Evolutionary conservation across 2,329 filamentous ascomycete genomes (phyloP), one percentile per base, ranked within the genome.

Genomic region (Talaromyces sp.): DNA sequence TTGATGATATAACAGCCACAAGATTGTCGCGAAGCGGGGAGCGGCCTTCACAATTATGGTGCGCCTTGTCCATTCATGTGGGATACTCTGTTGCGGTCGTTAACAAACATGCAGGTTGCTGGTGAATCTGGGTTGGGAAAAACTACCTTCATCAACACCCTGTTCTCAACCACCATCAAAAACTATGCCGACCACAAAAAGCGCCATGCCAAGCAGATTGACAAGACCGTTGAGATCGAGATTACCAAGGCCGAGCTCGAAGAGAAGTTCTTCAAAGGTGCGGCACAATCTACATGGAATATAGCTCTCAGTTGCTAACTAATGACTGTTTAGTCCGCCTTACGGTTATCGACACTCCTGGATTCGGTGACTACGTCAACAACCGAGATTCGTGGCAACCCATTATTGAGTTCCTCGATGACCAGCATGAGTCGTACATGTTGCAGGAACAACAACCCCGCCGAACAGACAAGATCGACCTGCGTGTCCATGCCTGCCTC

Each of bases 261-360:
- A 82, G 94, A 99, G 88, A 99, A 99, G 84, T 99, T 99, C 85
- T 99, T 99, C 89, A 99, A 99, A 86, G 93, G 93, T 97, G 82
- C 61, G 52, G 35, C 29, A n/a, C 10, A 46, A 8, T 38, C n/a
- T n/a, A 56, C 7, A 31, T 12, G 11, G 29, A 57, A 46, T 50
- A 9, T 26, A 12, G 11, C 12, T 35, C 12, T 14, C n/a, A 14
- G 43, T 24, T 46, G n/a, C 19, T 21, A n/a, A 12, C 52, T 62
- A 41, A 43, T 3, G 8, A 21, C 50, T 7, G 53, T 69, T 57
- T 46, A 97, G 94, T 99, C 76, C 94, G 94, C 75, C 82, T 99
- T 74, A 99, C 94, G 66, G 94, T 99, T 73, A 99, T 99, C 76
- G 94, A 99, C 78, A 99, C 94, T 65, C 94, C 94, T 71, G 94